A percentile compares a stretch with the other conserved stretches of the same genome.
These are phyloP conservation scores for Iris macrosiphon DNA, from an alignment of 106 monocot species.

Conservation along the genomic window DNA sequence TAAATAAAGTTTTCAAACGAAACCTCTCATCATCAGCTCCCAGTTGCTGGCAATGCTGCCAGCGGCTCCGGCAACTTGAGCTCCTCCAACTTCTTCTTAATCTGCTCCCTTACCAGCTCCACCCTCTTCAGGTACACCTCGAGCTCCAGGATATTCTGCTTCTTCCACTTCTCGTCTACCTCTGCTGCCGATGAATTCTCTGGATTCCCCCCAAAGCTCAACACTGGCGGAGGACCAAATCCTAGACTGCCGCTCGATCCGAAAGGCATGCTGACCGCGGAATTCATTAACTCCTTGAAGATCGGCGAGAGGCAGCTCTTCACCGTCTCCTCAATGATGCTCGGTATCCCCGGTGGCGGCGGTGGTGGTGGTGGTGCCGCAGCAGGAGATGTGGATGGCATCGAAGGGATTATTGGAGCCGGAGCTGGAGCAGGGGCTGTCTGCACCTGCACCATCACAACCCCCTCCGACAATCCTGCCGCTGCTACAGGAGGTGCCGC, in stretches of 20 bases:
- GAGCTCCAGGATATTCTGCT: slow-evolving; percentile 80
- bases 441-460: slow-evolving; percentile 14
- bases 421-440: too few relatives aligned
- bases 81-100: slow-evolving; percentile 43
- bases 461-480: neutral
- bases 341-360: too few relatives aligned
- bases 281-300: slow-evolving; percentile 59
- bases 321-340: slow-evolving; percentile 54
- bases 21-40: slow-evolving; percentile 1
- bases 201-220: slow-evolving; percentile 10
- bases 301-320: slow-evolving; percentile 54
- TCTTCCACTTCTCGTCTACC: slow-evolving; percentile 71
- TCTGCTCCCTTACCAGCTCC: slow-evolving; percentile 76
- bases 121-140: slow-evolving; percentile 77
- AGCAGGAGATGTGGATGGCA: neutral
- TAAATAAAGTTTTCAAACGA: slow-evolving; percentile 5
- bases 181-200: too few relatives aligned
- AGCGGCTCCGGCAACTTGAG: slow-evolving; percentile 22
- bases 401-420: neutral
- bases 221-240: slow-evolving; percentile 9
- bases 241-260: too few relatives aligned
- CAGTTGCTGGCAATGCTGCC: too few relatives aligned
- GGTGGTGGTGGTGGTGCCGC: slow-evolving; percentile 4
- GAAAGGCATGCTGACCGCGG: slow-evolving; percentile 4
- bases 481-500: neutral